Conservation (phyloP, 371 early-diverging fungal genomes). For the Mucor sp. region DNA sequence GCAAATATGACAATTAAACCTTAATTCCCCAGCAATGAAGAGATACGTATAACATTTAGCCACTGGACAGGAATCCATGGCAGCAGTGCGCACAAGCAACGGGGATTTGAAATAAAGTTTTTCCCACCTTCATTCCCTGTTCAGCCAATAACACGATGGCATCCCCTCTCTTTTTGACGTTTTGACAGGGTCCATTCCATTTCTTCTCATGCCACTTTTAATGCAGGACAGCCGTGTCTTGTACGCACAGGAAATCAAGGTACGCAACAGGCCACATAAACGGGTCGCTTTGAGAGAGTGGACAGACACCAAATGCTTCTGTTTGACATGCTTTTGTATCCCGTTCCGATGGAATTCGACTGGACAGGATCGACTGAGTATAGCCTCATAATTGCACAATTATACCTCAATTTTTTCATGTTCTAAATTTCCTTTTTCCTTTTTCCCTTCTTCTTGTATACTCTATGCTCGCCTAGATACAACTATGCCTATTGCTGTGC, state of each 20-base stretch:
- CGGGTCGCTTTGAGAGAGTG: not conserved
- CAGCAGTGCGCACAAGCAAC: not conserved
- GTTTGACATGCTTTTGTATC: not conserved
- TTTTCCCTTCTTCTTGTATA: not conserved
- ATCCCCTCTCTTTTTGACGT: not conserved
- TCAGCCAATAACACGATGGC: not conserved
- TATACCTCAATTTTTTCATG: not conserved
- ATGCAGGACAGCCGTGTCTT: not conserved
- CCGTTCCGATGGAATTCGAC: slow-evolving; percentile 8
- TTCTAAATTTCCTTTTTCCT: not conserved
- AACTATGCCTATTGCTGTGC: slow-evolving; percentile 33
- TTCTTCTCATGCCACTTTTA: not conserved
- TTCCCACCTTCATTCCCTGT: slow-evolving; percentile 1
- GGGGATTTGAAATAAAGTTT: not conserved
- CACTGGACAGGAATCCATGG: not conserved
- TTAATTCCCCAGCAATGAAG: not conserved
- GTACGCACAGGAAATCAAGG: not conserved
- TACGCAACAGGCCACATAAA: not conserved
- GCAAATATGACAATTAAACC: slow-evolving; percentile 7
- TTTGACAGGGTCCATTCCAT: not conserved
- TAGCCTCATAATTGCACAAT: not conserved
- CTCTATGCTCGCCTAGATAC: not conserved
- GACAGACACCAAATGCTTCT: not conserved
- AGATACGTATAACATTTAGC: not conserved
- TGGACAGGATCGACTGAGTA: slow-evolving; percentile 12